Base-by-base conservation (phyloP, 257 asterid species). In the Mentha longifolia region DNA sequence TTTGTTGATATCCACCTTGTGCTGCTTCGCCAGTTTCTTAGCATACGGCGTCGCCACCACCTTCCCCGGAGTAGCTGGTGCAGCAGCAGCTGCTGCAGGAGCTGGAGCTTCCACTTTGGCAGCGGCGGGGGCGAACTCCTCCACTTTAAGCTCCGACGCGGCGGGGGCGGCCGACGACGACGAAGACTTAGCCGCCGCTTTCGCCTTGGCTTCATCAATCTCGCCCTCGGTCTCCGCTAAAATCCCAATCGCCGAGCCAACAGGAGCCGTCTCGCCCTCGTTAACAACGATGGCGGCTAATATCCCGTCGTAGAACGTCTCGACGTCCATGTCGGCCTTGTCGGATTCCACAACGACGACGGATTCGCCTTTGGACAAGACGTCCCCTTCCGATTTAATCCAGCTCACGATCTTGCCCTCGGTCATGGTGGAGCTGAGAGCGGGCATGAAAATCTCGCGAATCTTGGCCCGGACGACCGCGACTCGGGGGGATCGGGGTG, bases 381-480 rank as follows among this genome's bases (percentile, higher is more conserved):
- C 78, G 61, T 91, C 97, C 20, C 97, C 97, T 49, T 91, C 97
- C 31, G 97, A 83, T 78, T 91, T 91, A 20, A 86, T 19, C 97
- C 97, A 91, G 37, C 87, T 81, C 16, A 91, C 97, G 80, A 89
- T 92, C 72, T 89, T 92, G 6, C 97, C 97, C 75, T 92, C 97
- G 12, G 97, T 89, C 97, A 92, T 92, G 59, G 97, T 91, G 42
- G 97, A 91, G 77, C 96, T 89, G 66, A 91, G 89, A 0, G 97
- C 97, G 13, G 97, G 97, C 97, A 91, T 91, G 88, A 89, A 91
- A 55, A 91, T 89, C 82, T 91, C 97, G 1, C 97, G 92, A 86
- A 92, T 87, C 87, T 92, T 92, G 22, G 92, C 83, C 35, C 71
- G 79, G 58, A 87, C 71, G 28, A 58, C 25, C 4, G 79, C 91